Conservation (phyloP, 2,329 filamentous ascomycete species). For the Xylariaceae sp. region DNA sequence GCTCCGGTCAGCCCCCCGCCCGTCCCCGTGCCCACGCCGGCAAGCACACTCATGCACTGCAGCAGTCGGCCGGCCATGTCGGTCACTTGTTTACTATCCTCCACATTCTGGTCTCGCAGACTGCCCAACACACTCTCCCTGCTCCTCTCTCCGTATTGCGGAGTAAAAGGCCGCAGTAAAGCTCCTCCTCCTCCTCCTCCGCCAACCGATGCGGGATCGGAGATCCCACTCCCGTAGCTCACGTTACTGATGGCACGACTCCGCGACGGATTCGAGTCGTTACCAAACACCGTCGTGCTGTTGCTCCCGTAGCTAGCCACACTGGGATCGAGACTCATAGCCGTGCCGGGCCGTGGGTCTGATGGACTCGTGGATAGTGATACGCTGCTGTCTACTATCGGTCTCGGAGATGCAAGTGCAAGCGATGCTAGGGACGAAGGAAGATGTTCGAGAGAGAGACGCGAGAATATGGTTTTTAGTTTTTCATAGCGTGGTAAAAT, state of each 20-base stretch:
- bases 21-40: conserved; percentile 59
- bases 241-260: conserved; percentile 86
- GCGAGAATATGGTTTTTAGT: conserved; percentile 84
- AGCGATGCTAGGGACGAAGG: conserved; percentile 51
- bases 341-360: conserved; percentile 61
- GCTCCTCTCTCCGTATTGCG: conserved; percentile 34
- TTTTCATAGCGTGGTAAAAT: conserved; percentile 86
- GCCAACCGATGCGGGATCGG: conserved; percentile 33
- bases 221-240: conserved; percentile 53
- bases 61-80: conserved; percentile 94
- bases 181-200: conserved; percentile 43
- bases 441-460: conserved; percentile 77
- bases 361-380: conserved; percentile 50
- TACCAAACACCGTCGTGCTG: conserved; percentile 73
- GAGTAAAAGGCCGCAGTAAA: conserved; percentile 50
- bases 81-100: conserved; percentile 75
- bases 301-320: conserved; percentile 78
- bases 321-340: conserved; percentile 69
- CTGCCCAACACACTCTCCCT: conserved; percentile 32
- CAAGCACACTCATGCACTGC: conserved; percentile 90
- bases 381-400: conserved; percentile 42
- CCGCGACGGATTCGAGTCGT: conserved; percentile 51
- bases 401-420: conserved; percentile 51
- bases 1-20: conserved; percentile 39
- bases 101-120: conserved; percentile 55